Base-by-base conservation (phyloP, 495 filamentous ascomycete species). In the Tuber melanosporum region DNA sequence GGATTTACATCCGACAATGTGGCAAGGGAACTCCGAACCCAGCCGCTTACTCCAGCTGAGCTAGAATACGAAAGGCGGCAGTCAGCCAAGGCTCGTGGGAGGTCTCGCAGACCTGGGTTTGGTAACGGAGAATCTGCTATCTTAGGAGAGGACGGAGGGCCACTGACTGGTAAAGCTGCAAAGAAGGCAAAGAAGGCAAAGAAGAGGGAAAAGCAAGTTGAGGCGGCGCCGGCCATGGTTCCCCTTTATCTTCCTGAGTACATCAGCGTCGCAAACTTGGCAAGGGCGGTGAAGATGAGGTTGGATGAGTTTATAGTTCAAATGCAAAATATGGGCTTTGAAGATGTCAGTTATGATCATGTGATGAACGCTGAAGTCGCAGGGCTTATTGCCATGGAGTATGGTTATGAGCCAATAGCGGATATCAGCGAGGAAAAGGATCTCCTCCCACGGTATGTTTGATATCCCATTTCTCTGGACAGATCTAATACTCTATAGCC, bases 291-390 rank as follows among this genome's bases (percentile, higher is more conserved):
- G 47, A 90, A 89, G 71, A 87, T 97, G 15, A 89, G 91, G 45
- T 85, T 89, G 7, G 88, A 93, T 39, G 86, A 91, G 22, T 97
- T 99, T 78, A 86, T 94, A 17, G 45, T 75, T 41, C 93, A 93
- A 80, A 88, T 99, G 86, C 87, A 89, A 77, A 86, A 91, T 57
- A 85, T 95, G 81, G 96, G 96, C 0, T 99, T 97, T 80, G 92
- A 95, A 78, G 90, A 93, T 49, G 89, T 94, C 19, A 88, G 87
- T 47, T 87, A 92, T 75, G 93, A 92, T 74, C 92, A 94, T 81
- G 88, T 99, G 46, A 87, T 99, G 76, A 93, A 95, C 75, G 90
- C 92, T 19, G 96, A 99, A 84, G 94, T 91, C 75, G 94, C 95
- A 22, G 94, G 93, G 9, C 86, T 98, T 80, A 91, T 99, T 78